Evolutionary conservation across 2,329 filamentous ascomycete genomes (phyloP).

Genomic region (Acephala macrosclerotiorum): DNA sequence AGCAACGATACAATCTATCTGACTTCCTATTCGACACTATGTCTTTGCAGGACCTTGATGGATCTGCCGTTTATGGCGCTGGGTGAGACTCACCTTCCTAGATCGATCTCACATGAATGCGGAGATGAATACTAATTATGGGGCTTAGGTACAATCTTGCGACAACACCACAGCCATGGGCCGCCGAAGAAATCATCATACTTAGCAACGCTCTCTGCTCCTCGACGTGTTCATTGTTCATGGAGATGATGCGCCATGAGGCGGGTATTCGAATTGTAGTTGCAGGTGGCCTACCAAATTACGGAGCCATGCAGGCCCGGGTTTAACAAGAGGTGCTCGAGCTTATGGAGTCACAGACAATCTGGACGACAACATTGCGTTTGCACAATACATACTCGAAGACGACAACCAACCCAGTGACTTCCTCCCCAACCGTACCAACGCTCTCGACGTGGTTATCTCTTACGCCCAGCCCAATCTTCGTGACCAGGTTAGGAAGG

Average conservation of each 20-base stretch:
- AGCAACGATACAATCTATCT: conserved; percentile 17
- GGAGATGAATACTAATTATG: too few relatives aligned
- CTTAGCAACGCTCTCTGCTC: conserved; percentile 18
- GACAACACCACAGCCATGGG: conserved; percentile 30
- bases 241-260: conserved; percentile 14
- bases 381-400: neutral
- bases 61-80: conserved; percentile 32
- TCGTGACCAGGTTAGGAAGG: neutral
- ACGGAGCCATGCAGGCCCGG: conserved; percentile 21
- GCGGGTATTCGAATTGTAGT: neutral
- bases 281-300: conserved; percentile 16
- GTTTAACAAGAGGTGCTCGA: conserved; percentile 17
- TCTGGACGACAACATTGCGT: conserved; percentile 4
- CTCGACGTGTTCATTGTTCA: conserved; percentile 20
- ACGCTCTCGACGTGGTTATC: neutral
- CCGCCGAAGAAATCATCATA: conserved; percentile 51
- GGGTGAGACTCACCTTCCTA: neutral
- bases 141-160: conserved; percentile 19
- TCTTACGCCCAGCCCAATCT: conserved; percentile 3
- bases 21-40: conserved; percentile 29
- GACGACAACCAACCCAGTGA: neutral
- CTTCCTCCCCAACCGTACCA: conserved; percentile 1
- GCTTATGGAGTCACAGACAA: conserved; percentile 14
- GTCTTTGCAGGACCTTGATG: neutral
- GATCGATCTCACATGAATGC: too few relatives aligned